These are phyloP conservation scores for Blastobotrys indianensis DNA, from an alignment of 1,139 yeast genomes.

Conservation along the genomic window DNA sequence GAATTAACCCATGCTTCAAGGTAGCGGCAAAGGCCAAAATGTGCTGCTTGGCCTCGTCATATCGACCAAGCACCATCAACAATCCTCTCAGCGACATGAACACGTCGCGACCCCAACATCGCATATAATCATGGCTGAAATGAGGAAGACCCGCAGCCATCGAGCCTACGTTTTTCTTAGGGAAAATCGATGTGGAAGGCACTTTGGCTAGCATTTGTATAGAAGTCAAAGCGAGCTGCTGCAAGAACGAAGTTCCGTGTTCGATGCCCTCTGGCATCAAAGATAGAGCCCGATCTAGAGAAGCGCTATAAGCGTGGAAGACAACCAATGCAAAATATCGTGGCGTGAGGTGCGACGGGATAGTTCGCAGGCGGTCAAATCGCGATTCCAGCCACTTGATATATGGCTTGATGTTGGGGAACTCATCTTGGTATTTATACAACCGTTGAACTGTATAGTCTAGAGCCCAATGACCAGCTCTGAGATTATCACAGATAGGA, in stretches of 20 bases:
- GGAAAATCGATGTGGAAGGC: slow-evolving; percentile 70
- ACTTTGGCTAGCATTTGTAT: slow-evolving; percentile 80
- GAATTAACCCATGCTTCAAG: slow-evolving; percentile 90
- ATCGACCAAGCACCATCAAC: slow-evolving; percentile 68
- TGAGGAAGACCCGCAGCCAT: slow-evolving; percentile 97
- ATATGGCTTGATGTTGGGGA: slow-evolving; percentile 46
- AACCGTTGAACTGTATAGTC: slow-evolving; percentile 67
- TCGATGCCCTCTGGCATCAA: slow-evolving; percentile 52
- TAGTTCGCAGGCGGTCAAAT: slow-evolving; percentile 54
- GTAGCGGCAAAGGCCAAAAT: slow-evolving; percentile 87
- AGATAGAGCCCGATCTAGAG: slow-evolving; percentile 59
- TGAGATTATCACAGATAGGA: slow-evolving; percentile 71
- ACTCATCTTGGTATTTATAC: slow-evolving; percentile 45
- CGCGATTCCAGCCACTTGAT: slow-evolving; percentile 66
- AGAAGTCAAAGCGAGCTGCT: slow-evolving; percentile 72
- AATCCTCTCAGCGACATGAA: slow-evolving; percentile 83
- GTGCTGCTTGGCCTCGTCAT: slow-evolving; percentile 72
- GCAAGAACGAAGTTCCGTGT: slow-evolving; percentile 65
- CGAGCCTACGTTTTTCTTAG: slow-evolving; percentile 55
- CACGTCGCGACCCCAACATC: slow-evolving; percentile 98
- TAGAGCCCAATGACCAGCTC: slow-evolving; percentile 85
- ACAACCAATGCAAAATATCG: slow-evolving; percentile 76
- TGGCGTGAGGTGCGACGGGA: slow-evolving; percentile 80
- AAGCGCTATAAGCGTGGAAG: slow-evolving; percentile 78
- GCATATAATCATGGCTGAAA: slow-evolving; percentile 82